phyloP scores from a whole-genome alignment of 1,284 basidiomycete genomes.

The Gomphus sp. region DNA sequence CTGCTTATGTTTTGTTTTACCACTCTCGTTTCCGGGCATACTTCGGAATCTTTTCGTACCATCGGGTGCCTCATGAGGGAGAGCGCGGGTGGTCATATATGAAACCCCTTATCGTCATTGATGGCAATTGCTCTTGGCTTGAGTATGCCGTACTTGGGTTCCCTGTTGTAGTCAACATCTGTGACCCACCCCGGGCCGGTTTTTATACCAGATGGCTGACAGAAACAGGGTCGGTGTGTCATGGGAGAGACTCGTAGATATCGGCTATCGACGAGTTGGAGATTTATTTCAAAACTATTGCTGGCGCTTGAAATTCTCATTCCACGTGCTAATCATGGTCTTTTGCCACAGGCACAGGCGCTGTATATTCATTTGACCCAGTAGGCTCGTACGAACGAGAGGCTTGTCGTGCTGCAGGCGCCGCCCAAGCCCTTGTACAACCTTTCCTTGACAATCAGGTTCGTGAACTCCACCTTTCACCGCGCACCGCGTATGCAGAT shows the following conservation, averaged over 20 bases:
- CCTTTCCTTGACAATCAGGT: conserved; percentile 97
- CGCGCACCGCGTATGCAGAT: too few relatives aligned
- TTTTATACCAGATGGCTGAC: too few relatives aligned
- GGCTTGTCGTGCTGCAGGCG: conserved; percentile 88
- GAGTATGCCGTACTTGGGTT: too few relatives aligned
- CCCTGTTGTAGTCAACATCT: too few relatives aligned
- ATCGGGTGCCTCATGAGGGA: not conserved
- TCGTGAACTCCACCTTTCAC: conserved; percentile 22
- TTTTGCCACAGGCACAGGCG: conserved; percentile 65
- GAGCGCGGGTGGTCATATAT: not conserved
- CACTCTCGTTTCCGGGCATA: not conserved
- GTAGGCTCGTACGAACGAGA: conserved; percentile 95
- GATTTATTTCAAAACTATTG: not conserved
- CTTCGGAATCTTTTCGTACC: conserved; percentile 3
- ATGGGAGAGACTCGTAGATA: too few relatives aligned
- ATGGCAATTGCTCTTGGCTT: not conserved
- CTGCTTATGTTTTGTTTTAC: not conserved
- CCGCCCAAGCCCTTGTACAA: conserved; percentile 84
- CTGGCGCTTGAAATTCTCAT: not conserved
- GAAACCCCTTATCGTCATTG: not conserved
- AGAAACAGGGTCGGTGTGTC: too few relatives aligned
- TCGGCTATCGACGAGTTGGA: not conserved
- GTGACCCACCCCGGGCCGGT: too few relatives aligned
- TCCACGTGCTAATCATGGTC: not conserved
- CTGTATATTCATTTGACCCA: conserved; percentile 95